Evolutionary conservation across 495 filamentous ascomycete genomes (phyloP).

Genomic region (Letharia lupina): DNA sequence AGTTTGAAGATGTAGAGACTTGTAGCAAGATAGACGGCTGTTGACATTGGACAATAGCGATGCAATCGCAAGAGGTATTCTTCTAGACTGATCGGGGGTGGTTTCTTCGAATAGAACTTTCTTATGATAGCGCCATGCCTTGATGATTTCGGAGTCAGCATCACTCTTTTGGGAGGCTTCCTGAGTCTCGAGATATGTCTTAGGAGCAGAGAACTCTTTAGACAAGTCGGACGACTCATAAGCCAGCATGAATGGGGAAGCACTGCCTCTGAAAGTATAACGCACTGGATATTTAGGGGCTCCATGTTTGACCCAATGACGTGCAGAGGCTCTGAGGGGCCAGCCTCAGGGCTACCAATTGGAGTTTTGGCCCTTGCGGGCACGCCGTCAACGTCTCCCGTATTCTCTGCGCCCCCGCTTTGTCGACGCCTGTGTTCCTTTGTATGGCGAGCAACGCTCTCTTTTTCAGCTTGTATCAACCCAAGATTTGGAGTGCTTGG

Average conservation of each 20-base stretch:
- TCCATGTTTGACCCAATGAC: slow-evolving; percentile 54
- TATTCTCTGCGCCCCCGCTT: slow-evolving; percentile 10
- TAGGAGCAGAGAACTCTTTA: no score
- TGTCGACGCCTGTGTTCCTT: slow-evolving; percentile 13
- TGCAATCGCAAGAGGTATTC: slow-evolving; percentile 85
- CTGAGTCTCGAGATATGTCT: no score
- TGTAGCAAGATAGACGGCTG: slow-evolving; percentile 87
- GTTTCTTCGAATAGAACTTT: slow-evolving; percentile 83
- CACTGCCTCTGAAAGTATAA: no score
- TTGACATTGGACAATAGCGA: slow-evolving; percentile 88
- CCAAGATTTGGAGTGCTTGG: slow-evolving; percentile 52
- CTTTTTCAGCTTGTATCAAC: slow-evolving; percentile 48
- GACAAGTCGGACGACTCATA: no score
- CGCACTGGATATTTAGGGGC: slow-evolving; percentile 50
- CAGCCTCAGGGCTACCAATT: slow-evolving; percentile 39
- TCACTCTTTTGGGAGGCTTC: no score
- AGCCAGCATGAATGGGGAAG: no score
- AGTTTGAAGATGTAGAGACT: slow-evolving; percentile 82
- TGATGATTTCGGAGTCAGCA: no score
- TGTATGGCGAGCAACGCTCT: slow-evolving; percentile 35
- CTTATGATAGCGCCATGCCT: slow-evolving; percentile 65
- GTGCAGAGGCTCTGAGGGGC: slow-evolving; percentile 33
- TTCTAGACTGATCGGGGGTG: slow-evolving; percentile 69
- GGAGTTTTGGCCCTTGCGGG: slow-evolving; percentile 34
- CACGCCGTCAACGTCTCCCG: slow-evolving; percentile 36